phyloP scores from a whole-genome alignment of 176 grass and related monocot genomes.

The Coix lacrymajobi region DNA sequence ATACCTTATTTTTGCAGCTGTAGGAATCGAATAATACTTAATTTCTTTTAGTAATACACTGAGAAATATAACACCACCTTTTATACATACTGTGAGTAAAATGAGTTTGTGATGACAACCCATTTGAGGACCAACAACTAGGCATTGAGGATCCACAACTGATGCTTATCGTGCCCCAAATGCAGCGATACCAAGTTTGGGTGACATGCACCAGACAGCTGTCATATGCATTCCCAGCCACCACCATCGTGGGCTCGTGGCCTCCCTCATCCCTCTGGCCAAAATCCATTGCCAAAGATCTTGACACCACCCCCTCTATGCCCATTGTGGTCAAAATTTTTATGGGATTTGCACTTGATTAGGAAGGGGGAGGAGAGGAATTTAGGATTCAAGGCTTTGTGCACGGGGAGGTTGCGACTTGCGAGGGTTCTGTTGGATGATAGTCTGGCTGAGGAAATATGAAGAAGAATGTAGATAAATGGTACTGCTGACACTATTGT shows the following conservation, averaged over 20 bases:
- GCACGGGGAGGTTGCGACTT: background rate
- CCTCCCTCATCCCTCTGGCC: background rate
- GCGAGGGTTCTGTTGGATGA: background rate
- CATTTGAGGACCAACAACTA: background rate
- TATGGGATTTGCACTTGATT: background rate
- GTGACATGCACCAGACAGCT: background rate
- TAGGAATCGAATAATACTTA: background rate
- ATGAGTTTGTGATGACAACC: background rate
- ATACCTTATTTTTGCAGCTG: background rate
- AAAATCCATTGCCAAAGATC: background rate
- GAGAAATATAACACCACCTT: background rate
- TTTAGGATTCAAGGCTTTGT: background rate
- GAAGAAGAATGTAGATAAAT: background rate
- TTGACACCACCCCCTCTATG: background rate
- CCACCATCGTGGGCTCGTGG: background rate
- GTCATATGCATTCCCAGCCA: background rate
- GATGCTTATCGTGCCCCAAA: background rate
- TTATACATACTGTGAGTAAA: background rate
- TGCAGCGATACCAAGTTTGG: background rate
- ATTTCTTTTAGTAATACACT: background rate
- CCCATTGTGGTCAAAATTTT: background rate
- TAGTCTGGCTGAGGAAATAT: background rate
- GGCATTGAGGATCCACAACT: background rate
- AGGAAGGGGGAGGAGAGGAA: background rate
- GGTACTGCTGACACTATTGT: background rate